Conservation (phyloP, 371 early-diverging fungal species). For the Syncephalastrum racemosum region DNA sequence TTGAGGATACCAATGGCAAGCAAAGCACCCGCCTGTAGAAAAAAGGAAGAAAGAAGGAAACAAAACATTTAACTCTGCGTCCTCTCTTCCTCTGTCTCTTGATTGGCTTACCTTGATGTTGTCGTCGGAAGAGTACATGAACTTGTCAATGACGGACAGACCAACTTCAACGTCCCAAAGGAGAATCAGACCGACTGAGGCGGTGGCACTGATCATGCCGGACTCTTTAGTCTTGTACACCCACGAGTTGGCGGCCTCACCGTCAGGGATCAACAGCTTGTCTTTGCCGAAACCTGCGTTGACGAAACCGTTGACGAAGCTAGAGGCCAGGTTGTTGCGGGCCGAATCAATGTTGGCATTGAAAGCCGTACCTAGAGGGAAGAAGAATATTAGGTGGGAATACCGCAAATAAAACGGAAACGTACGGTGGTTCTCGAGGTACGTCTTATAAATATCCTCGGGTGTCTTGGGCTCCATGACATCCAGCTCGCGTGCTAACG, state of each 20-base stretch:
- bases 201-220: conserved; percentile 93
- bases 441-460: conserved; percentile 96
- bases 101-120: conserved; percentile 69
- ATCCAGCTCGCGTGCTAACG: conserved; percentile 91
- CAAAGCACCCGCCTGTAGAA: conserved; percentile 83
- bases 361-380: conserved; percentile 50
- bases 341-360: conserved; percentile 86
- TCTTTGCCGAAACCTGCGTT: conserved; percentile 96
- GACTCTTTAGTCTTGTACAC: conserved; percentile 97
- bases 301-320: conserved; percentile 98
- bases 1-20: conserved; percentile 93
- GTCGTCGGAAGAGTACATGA: conserved; percentile 85
- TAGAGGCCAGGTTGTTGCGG: conserved; percentile 92
- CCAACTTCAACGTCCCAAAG: conserved; percentile 96
- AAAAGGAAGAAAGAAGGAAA: not conserved
- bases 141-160: conserved; percentile 90
- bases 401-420: no score
- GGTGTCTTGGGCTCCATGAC: conserved; percentile 95
- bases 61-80: not conserved
- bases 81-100: not conserved
- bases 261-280: conserved; percentile 83
- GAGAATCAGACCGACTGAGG: conserved; percentile 89
- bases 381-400: not conserved
- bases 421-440: conserved; percentile 86
- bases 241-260: conserved; percentile 80